Percentiles rank a stretch among this genome's conserved stretches.
phyloP scores from a whole-genome alignment of 108 stramenopile species.

The Hondaea fermentalgiana region DNA sequence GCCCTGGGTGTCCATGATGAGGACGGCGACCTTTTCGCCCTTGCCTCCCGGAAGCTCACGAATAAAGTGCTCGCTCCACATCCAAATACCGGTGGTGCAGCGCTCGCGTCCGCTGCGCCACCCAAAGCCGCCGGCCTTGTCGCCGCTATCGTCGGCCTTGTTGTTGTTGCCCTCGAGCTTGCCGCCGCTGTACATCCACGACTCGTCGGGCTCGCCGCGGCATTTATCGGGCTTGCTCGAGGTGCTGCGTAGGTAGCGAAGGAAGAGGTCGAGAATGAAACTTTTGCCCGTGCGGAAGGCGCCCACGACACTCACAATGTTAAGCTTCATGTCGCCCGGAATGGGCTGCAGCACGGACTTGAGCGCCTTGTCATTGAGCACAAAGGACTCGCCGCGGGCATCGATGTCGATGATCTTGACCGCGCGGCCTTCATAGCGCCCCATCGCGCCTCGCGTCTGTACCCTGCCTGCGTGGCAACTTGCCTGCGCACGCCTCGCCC shows the following conservation, averaged over 20 bases:
- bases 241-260: constrained; percentile 65
- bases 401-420: constrained; percentile 73
- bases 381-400: constrained; percentile 65
- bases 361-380: constrained; percentile 67
- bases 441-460: too few relatives aligned
- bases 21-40: constrained; percentile 63
- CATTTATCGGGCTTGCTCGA: background rate
- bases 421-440: background rate
- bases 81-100: constrained; percentile 97
- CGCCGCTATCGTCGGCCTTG: background rate
- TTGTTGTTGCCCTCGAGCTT: constrained; percentile 22
- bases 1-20: constrained; percentile 97
- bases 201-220: background rate
- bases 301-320: constrained; percentile 89
- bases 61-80: constrained; percentile 93
- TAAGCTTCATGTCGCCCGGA: constrained; percentile 67
- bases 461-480: too few relatives aligned
- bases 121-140: constrained; percentile 53
- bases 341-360: constrained; percentile 62
- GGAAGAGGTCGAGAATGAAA: constrained; percentile 85
- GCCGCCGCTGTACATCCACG: background rate
- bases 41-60: constrained; percentile 15
- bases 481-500: too few relatives aligned
- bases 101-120: constrained; percentile 88
- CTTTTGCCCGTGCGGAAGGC: constrained; percentile 95